Conservation (phyloP, 1,284 basidiomycete species). For the Athelia psychrophila region DNA sequence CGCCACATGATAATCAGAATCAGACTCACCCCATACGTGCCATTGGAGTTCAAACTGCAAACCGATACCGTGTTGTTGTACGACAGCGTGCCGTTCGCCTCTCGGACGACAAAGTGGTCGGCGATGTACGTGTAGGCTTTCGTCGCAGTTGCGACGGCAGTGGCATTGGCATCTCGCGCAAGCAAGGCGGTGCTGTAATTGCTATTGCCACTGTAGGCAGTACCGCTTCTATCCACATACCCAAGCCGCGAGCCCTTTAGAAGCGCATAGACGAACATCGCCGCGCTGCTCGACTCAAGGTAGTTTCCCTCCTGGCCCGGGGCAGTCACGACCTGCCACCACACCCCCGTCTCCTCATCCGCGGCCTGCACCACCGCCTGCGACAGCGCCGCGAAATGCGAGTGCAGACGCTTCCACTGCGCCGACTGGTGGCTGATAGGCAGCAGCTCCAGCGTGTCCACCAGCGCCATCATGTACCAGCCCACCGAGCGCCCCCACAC, state of each 20-base stretch:
- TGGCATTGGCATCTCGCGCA: conserved; percentile 36
- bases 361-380: conserved; percentile 37
- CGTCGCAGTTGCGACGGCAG: conserved; percentile 32
- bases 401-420: conserved; percentile 30
- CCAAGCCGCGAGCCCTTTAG: conserved; percentile 42
- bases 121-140: conserved; percentile 43
- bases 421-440: conserved; percentile 25
- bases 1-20: neutral
- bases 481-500: conserved; percentile 49
- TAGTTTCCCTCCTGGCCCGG: conserved; percentile 45
- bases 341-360: conserved; percentile 37
- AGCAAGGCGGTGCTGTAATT: no score
- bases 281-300: conserved; percentile 45
- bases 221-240: no score
- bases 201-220: no score
- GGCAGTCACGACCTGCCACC: conserved; percentile 50
- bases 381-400: no score
- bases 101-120: conserved; percentile 37
- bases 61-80: conserved; percentile 47
- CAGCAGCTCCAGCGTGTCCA: conserved; percentile 41
- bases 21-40: conserved; percentile 36
- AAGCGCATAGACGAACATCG: conserved; percentile 47
- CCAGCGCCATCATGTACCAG: conserved; percentile 50
- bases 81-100: conserved; percentile 40
- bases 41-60: conserved; percentile 37